Conservation (phyloP, 108 stramenopile genomes). For the Thalassiosira profunda region DNA sequence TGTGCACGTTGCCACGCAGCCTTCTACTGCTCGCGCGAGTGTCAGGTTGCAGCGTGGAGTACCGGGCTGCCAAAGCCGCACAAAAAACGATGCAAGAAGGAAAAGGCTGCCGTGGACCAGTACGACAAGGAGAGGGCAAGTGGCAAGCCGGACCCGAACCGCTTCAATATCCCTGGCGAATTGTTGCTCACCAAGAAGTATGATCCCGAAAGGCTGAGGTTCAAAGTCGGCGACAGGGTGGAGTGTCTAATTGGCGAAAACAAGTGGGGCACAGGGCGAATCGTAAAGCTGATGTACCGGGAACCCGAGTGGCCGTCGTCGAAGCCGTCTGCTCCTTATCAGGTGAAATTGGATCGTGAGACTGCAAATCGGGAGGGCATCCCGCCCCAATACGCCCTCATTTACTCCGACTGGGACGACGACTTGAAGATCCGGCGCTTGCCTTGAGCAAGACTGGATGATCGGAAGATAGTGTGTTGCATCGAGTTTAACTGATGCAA, state of each 20-base stretch:
- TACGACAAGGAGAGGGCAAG: constrained; percentile 9
- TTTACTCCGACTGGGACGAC: constrained; percentile 19
- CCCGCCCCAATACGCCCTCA: constrained; percentile 10
- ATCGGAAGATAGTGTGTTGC: no score
- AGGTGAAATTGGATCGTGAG: constrained; percentile 24
- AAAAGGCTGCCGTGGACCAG: constrained; percentile 14
- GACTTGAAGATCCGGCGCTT: constrained; percentile 2
- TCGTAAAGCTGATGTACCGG: constrained; percentile 13
- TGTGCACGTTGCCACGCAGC: constrained; percentile 19
- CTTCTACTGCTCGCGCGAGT: constrained; percentile 24
- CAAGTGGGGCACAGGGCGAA: constrained; percentile 14
- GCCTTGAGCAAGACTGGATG: not conserved
- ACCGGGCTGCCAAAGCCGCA: no score
- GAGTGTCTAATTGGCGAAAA: constrained; percentile 23
- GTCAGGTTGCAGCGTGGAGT: constrained; percentile 12
- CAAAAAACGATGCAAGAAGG: constrained; percentile 32
- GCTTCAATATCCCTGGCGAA: constrained; percentile 9
- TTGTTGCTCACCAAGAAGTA: not conserved
- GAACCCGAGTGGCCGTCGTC: constrained; percentile 5
- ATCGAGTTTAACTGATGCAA: no score
- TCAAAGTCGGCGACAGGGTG: constrained; percentile 10
- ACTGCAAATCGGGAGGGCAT: constrained; percentile 17
- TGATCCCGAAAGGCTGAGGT: constrained; percentile 5
- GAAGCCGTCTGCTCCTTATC: constrained; percentile 17
- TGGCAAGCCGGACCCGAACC: constrained; percentile 9